Conservation (phyloP, 2,329 filamentous ascomycete genomes). For the Graphilbum sp. region DNA sequence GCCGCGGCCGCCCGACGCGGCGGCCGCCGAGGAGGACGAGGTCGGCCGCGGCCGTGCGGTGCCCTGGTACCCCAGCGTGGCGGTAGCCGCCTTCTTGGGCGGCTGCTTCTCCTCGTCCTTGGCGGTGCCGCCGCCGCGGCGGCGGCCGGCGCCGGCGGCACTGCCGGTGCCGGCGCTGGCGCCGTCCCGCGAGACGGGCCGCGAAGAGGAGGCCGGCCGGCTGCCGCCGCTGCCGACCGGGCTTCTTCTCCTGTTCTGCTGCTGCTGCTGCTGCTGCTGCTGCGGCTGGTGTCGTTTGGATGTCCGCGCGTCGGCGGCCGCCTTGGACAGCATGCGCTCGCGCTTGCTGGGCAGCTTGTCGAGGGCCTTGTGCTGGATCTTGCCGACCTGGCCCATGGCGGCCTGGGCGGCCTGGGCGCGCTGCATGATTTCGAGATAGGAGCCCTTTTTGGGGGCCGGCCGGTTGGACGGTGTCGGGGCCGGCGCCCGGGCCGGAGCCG, state of each 20-base stretch:
- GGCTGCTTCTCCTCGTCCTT: conserved; percentile 37
- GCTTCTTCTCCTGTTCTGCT: neutral
- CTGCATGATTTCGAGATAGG: conserved; percentile 58
- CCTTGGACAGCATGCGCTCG: neutral
- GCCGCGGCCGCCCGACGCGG: neutral
- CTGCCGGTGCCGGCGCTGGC: neutral
- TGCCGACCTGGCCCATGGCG: conserved; percentile 44
- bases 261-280: neutral
- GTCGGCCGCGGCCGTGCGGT: conserved; percentile 41
- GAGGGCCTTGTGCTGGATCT: conserved; percentile 54
- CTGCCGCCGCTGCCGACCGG: neutral
- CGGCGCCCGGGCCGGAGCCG: conserved; percentile 3
- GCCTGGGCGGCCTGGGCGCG: conserved; percentile 51
- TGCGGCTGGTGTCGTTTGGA: neutral
- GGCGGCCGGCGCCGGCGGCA: too few species aligned
- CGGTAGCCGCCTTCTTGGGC: conserved; percentile 41
- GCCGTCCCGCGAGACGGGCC: neutral
- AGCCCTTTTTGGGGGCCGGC: conserved; percentile 50
- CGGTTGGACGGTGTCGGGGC: conserved; percentile 14
- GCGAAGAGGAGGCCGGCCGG: neutral
- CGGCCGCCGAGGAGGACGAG: conserved; percentile 19
- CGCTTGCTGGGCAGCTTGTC: neutral
- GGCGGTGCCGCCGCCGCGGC: too few species aligned
- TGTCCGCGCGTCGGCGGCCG: neutral
- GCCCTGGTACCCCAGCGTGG: conserved; percentile 49